Conservation (phyloP, 495 filamentous ascomycete species). For the Sabuloglossum arenarium region DNA sequence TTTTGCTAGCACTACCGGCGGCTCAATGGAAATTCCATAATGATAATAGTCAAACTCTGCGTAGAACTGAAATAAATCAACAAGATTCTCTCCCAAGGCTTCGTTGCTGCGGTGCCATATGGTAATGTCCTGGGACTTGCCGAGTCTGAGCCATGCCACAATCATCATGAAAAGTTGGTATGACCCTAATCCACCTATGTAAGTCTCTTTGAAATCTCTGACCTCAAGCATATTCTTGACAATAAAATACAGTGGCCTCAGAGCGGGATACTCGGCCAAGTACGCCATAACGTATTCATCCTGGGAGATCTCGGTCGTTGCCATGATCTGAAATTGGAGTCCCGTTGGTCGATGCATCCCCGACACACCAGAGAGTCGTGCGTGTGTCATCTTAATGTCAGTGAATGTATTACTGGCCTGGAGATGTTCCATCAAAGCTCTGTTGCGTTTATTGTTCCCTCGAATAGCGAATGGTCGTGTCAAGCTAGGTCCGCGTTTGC, state of each 20-base stretch:
- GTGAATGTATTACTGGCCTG: not conserved
- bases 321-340: conserved; percentile 27
- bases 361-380: conserved; percentile 11
- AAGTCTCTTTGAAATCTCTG: conserved; percentile 23
- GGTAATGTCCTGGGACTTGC: not conserved
- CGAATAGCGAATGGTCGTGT: conserved; percentile 15
- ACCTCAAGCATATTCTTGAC: conserved; percentile 27
- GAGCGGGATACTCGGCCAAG: conserved; percentile 24
- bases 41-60: conserved; percentile 21
- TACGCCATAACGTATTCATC: conserved; percentile 25
- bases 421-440: conserved; percentile 11
- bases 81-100: conserved; percentile 21
- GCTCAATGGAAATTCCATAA: conserved; percentile 29
- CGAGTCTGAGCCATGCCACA: conserved; percentile 26
- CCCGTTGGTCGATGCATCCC: conserved; percentile 24
- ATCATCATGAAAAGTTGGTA: conserved; percentile 34
- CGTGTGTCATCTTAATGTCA: conserved; percentile 4
- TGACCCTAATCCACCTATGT: conserved; percentile 22
- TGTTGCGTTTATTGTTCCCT: conserved; percentile 11
- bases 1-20: conserved; percentile 15
- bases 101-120: conserved; percentile 6
- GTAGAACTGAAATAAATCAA: conserved; percentile 31
- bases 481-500: conserved; percentile 17
- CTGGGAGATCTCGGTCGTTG: conserved; percentile 15
- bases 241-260: conserved; percentile 27